Percentiles rank a stretch among this genome's conserved stretches.
Conservation (phyloP, 768 basidiomycete species). For the Lyophyllum shimeji region DNA sequence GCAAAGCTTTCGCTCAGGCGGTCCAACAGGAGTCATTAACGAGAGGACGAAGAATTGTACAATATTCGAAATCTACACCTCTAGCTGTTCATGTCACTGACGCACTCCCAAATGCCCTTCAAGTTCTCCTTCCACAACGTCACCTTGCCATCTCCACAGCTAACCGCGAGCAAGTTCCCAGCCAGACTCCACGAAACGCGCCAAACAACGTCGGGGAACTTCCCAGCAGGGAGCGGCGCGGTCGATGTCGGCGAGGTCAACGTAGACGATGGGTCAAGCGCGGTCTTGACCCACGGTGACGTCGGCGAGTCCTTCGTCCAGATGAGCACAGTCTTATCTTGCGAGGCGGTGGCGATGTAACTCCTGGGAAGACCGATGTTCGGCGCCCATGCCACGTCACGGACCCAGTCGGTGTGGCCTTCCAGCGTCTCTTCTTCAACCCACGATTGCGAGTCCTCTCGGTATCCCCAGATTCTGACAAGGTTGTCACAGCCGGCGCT, state of each 20-base stretch:
- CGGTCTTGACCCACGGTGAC: slow-evolving; percentile 76
- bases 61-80: slow-evolving; percentile 1
- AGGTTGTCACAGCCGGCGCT: slow-evolving; percentile 96
- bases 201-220: slow-evolving; percentile 98
- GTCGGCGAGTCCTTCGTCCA: slow-evolving; percentile 86
- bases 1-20: too few species aligned
- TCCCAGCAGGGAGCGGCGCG: slow-evolving; percentile 55
- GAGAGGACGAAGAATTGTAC: neutral
- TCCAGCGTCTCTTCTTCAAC: slow-evolving; percentile 87
- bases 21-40: neutral
- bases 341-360: slow-evolving; percentile 95
- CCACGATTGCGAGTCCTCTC: slow-evolving; percentile 87
- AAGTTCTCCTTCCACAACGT: slow-evolving; percentile 98
- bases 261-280: slow-evolving; percentile 69
- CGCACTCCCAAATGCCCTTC: slow-evolving; percentile 94
- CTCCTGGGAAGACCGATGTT: slow-evolving; percentile 93
- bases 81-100: slow-evolving; percentile 90
- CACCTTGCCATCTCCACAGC: slow-evolving; percentile 97
- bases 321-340: slow-evolving; percentile 88
- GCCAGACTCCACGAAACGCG: slow-evolving; percentile 98
- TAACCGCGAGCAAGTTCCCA: slow-evolving; percentile 93
- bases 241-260: slow-evolving; percentile 44
- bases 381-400: slow-evolving; percentile 99
- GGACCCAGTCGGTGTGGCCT: slow-evolving; percentile 96
- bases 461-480: slow-evolving; percentile 91